These are phyloP conservation scores for Caryocar brasiliense DNA, from an alignment of 441 rosid species.

Conservation along the genomic window DNA sequence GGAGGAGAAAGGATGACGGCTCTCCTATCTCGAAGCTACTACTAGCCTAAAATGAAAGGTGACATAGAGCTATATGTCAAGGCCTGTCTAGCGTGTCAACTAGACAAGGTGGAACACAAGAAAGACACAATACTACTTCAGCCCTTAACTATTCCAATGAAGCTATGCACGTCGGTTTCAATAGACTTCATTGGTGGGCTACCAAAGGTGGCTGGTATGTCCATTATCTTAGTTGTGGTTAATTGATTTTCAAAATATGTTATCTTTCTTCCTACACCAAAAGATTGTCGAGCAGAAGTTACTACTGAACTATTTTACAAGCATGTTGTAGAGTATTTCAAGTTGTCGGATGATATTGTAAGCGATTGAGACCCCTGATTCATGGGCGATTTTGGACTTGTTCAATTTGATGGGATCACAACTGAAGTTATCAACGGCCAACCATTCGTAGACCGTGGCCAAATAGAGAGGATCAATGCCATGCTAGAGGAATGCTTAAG, in stretches of 20 bases:
- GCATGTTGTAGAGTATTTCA: background rate
- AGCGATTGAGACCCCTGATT: background rate
- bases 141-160: background rate
- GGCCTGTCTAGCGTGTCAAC: background rate
- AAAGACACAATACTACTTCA: background rate
- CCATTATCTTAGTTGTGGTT: background rate
- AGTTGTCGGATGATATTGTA: background rate
- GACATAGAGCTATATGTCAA: background rate
- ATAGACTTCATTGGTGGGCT: conserved; percentile 4
- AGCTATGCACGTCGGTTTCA: background rate
- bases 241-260: background rate
- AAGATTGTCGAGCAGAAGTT: background rate
- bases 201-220: background rate
- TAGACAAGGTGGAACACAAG: background rate
- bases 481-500: background rate
- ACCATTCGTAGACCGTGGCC: background rate
- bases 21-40: background rate
- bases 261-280: background rate
- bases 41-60: background rate
- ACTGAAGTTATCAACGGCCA: background rate
- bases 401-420: background rate
- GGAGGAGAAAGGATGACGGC: background rate
- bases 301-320: background rate
- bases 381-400: background rate
- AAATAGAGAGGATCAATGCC: background rate